Evolutionary conservation across 2,329 filamentous ascomycete species (phyloP).

Genomic region (Cadophora gregata): DNA sequence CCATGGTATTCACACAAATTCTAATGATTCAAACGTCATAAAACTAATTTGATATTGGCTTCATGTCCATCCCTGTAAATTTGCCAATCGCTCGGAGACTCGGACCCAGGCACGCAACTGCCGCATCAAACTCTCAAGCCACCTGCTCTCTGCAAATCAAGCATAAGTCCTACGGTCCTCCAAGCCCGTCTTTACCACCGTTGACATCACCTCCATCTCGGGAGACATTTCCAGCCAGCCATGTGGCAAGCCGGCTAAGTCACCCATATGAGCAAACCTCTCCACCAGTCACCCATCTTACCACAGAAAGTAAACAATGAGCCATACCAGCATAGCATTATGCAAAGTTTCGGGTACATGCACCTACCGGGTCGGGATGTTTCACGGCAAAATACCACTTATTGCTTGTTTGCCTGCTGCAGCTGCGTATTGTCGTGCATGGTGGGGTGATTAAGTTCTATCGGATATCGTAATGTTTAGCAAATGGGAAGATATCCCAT

Average conservation of each 20-base stretch:
- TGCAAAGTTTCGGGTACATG: conserved; percentile 11
- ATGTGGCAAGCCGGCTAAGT: neutral
- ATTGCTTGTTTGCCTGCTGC: neutral
- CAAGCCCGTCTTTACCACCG: neutral
- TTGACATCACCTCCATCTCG: neutral
- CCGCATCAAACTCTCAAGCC: neutral
- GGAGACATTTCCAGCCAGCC: neutral
- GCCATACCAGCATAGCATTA: no score
- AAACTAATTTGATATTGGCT: neutral
- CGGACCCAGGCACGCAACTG: neutral
- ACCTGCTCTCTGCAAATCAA: neutral
- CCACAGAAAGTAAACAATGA: neutral
- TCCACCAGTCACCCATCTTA: neutral
- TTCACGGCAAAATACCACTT: neutral
- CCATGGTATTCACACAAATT: neutral
- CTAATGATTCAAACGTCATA: neutral
- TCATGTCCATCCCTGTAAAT: no score
- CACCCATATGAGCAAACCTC: neutral
- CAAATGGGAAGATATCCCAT: neutral
- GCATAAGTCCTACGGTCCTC: neutral
- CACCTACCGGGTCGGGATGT: conserved; percentile 12
- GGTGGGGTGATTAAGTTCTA: neutral
- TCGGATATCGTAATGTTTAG: neutral
- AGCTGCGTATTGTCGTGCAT: neutral
- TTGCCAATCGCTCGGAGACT: no score